Evolutionary conservation across 441 rosid species (phyloP).

Genomic region (Aleurites moluccanus): DNA sequence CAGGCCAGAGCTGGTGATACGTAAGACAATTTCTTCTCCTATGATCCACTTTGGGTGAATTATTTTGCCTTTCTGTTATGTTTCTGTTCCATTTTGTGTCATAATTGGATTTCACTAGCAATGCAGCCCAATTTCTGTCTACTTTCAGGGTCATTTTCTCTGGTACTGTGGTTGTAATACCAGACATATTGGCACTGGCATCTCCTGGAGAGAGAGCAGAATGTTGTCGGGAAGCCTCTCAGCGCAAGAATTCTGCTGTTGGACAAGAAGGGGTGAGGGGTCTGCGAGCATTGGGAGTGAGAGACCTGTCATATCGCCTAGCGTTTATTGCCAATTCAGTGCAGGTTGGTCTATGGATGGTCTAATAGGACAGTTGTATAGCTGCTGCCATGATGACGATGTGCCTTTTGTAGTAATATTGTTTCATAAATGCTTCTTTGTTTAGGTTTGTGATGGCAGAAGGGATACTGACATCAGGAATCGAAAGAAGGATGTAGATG

Average conservation of each 20-base stretch:
- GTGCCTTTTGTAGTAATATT: not conserved
- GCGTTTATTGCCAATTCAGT: conserved; percentile 94
- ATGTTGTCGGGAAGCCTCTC: conserved; percentile 76
- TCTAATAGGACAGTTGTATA: not conserved
- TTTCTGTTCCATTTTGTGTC: not conserved
- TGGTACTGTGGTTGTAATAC: conserved; percentile 89
- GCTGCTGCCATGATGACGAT: conserved; percentile 11
- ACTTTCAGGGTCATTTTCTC: conserved; percentile 81
- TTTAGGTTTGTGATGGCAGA: conserved; percentile 81
- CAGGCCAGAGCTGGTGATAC: conserved; percentile 98
- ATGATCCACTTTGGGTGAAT: not conserved
- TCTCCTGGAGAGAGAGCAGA: conserved; percentile 98
- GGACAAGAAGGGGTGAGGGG: conserved; percentile 89
- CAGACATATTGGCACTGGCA: conserved; percentile 85
- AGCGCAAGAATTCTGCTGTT: conserved; percentile 55
- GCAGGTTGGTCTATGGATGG: conserved; percentile 57
- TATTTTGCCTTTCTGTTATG: not conserved
- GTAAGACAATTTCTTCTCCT: conserved; percentile 39
- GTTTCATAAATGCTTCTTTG: conserved; percentile 23
- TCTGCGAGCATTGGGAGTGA: conserved; percentile 84
- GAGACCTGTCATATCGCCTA: conserved; percentile 93
- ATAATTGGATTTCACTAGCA: not conserved
- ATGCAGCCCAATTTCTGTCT: conserved; percentile 6
- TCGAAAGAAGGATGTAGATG: conserved; percentile 78
- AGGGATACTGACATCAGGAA: conserved; percentile 77